phyloP scores from a whole-genome alignment of 139 green algal species.

The Chlamydomonas asymmetrica region DNA sequence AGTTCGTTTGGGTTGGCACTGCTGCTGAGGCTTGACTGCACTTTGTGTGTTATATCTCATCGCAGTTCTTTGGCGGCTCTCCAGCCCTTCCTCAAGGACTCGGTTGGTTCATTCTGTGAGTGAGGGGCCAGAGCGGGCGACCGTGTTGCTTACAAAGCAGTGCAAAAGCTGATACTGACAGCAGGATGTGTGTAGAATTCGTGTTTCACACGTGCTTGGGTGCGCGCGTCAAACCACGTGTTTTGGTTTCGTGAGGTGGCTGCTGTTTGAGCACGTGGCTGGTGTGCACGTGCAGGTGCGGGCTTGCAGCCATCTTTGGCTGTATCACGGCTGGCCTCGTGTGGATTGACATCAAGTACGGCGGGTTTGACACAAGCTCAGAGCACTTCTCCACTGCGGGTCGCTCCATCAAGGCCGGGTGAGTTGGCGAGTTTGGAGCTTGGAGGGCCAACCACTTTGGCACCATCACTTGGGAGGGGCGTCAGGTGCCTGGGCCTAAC shows the following conservation, averaged over 20 bases:
- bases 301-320: neutral
- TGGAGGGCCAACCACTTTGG: too few relatives aligned
- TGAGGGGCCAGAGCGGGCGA: too few relatives aligned
- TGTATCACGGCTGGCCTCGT: neutral
- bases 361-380: neutral
- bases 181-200: too few relatives aligned
- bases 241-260: neutral
- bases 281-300: neutral
- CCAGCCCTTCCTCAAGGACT: slow-evolving; percentile 31
- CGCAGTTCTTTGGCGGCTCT: slow-evolving; percentile 7
- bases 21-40: too few relatives aligned
- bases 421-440: too few relatives aligned
- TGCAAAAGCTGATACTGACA: too few relatives aligned
- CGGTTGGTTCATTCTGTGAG: slow-evolving; percentile 41
- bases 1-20: neutral
- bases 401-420: slow-evolving; percentile 70
- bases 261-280: neutral
- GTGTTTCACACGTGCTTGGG: too few relatives aligned
- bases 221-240: neutral
- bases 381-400: slow-evolving; percentile 58
- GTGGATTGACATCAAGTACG: slow-evolving; percentile 1
- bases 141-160: too few relatives aligned
- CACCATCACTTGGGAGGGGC: too few relatives aligned
- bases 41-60: too few relatives aligned
- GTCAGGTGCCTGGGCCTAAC: too few relatives aligned